Percentiles rank a stretch among this genome's conserved stretches.
phyloP scores from a whole-genome alignment of 2,329 filamentous ascomycete genomes.

The Chrysoporthe puriensis region DNA sequence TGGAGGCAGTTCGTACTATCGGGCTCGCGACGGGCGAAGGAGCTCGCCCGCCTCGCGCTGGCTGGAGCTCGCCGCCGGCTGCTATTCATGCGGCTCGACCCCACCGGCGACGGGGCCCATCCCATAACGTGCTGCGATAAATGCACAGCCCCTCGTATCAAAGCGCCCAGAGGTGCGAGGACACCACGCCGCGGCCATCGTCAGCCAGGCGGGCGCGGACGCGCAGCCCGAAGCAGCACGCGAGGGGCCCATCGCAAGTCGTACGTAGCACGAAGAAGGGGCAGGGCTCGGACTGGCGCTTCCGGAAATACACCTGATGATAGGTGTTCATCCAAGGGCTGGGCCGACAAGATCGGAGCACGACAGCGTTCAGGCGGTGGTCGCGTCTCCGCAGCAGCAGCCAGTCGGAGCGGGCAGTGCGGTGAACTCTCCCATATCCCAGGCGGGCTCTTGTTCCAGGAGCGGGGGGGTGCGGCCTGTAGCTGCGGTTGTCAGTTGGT shows the following conservation, averaged over 20 bases:
- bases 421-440: neutral
- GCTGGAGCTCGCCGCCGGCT: neutral
- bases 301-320: neutral
- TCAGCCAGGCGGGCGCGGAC: neutral
- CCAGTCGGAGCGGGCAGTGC: neutral
- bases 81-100: neutral
- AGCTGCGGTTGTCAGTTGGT: conserved; percentile 1
- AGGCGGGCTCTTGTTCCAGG: neutral
- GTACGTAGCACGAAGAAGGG: neutral
- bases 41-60: neutral
- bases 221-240: neutral
- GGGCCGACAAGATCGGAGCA: neutral
- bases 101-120: neutral
- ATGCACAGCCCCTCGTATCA: neutral
- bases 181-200: neutral
- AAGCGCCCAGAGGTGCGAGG: neutral
- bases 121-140: neutral
- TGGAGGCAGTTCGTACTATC: neutral
- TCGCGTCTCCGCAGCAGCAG: neutral
- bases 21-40: neutral
- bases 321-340: neutral
- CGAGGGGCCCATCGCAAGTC: neutral
- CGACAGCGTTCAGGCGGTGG: neutral
- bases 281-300: neutral
- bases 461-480: neutral